phyloP scores from a whole-genome alignment of 345 rosid species.

The Leavenworthia alabamica region DNA sequence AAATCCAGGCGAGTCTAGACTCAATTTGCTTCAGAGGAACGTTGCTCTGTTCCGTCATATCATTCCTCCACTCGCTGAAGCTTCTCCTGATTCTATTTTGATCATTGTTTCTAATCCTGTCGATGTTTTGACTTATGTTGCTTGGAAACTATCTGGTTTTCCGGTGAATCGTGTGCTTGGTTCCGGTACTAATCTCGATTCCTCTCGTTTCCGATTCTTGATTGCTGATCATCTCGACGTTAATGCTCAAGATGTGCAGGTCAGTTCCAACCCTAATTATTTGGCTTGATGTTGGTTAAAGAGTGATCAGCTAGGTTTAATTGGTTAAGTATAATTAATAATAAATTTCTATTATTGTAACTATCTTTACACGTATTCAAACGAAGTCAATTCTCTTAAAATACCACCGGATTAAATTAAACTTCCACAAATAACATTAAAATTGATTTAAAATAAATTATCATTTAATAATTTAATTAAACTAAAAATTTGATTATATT shows the following conservation, averaged over 20 bases:
- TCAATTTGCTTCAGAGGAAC: conserved; percentile 78
- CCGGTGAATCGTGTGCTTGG: conserved; percentile 77
- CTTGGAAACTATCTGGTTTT: conserved; percentile 89
- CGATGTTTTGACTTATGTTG: conserved; percentile 69
- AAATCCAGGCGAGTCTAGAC: conserved; percentile 77
- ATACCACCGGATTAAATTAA: no score
- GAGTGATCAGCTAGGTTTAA: background rate
- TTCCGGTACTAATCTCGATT: conserved; percentile 86
- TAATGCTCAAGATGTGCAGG: conserved; percentile 97
- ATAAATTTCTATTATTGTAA: no score
- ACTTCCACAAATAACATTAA: no score
- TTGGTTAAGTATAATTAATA: no score
- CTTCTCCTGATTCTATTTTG: conserved; percentile 65
- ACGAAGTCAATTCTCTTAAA: no score
- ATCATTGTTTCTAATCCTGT: conserved; percentile 90
- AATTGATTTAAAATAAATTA: no score
- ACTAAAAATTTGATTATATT: no score
- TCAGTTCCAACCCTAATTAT: conserved; percentile 17
- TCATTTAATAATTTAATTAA: no score
- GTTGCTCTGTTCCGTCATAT: conserved; percentile 55
- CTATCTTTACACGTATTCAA: no score
- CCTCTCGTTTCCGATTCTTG: conserved; percentile 79
- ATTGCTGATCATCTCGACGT: conserved; percentile 87
- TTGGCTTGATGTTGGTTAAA: background rate
- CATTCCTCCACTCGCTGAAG: conserved; percentile 70